These are phyloP conservation scores for Chionographis japonica DNA, from an alignment of 106 monocot species.

Conservation along the genomic window DNA sequence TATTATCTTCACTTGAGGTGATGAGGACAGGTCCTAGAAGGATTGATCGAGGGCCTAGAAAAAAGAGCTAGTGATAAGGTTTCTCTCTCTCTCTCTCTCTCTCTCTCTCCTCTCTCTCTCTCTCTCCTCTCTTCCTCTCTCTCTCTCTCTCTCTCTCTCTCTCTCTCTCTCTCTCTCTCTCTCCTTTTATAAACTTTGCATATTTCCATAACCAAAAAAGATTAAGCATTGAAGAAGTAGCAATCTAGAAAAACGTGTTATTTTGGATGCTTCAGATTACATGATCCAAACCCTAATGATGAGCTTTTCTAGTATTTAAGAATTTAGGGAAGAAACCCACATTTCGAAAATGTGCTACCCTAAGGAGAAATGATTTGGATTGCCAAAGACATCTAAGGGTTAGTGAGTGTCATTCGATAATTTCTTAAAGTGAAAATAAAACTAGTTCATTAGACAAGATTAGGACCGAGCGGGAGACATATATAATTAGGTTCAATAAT, in stretches of 20 bases:
- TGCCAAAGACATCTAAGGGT: too few relatives aligned
- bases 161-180: not conserved
- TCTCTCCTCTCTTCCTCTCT: not conserved
- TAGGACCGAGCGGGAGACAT: too few relatives aligned
- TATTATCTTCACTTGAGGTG: constrained; percentile 14
- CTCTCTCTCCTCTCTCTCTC: not conserved
- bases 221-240: not conserved
- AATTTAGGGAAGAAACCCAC: too few relatives aligned
- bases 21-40: constrained; percentile 25
- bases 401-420: too few relatives aligned
- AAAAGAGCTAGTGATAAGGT: constrained; percentile 28
- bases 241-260: not conserved
- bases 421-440: too few relatives aligned
- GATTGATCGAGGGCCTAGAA: constrained; percentile 28
- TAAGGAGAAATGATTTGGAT: too few relatives aligned
- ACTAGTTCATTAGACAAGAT: too few relatives aligned
- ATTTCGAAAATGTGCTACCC: too few relatives aligned
- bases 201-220: not conserved
- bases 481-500: too few relatives aligned
- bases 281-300: too few relatives aligned
- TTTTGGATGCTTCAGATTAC: too few relatives aligned
- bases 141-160: not conserved
- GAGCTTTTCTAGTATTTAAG: too few relatives aligned
- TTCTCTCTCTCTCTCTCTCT: constrained; percentile 1
- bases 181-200: not conserved